These are phyloP conservation scores for Penicillium sp. DNA, from an alignment of 2,329 filamentous ascomycete genomes.

Conservation along the genomic window DNA sequence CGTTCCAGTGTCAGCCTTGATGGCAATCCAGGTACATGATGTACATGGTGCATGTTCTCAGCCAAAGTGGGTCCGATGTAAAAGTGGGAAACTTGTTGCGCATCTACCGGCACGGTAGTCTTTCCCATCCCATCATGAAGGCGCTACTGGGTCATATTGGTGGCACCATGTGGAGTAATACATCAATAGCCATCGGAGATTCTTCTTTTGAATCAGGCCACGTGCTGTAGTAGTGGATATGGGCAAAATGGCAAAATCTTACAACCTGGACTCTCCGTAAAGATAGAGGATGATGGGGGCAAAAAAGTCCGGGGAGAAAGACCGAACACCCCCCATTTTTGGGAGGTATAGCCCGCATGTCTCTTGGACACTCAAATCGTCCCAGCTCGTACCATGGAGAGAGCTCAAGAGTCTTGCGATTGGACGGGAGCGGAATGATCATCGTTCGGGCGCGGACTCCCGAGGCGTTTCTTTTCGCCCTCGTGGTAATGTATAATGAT, in stretches of 20 bases:
- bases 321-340: neutral
- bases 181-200: neutral
- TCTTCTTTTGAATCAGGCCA: neutral
- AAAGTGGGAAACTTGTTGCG: neutral
- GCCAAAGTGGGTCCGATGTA: neutral
- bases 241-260: neutral
- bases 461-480: neutral
- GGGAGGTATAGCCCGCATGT: neutral
- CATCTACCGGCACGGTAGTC: neutral
- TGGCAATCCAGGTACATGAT: neutral
- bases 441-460: neutral
- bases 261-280: neutral
- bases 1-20: neutral
- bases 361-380: neutral
- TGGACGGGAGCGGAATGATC: neutral
- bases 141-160: neutral
- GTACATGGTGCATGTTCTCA: neutral
- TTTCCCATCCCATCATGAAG: neutral
- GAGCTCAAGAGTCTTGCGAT: neutral
- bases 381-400: neutral
- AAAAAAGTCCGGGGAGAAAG: neutral
- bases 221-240: neutral
- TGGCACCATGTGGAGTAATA: neutral
- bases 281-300: neutral
- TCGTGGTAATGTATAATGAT: neutral